These are phyloP conservation scores for Penicillium griseofulvum DNA, from an alignment of 2,329 filamentous ascomycete genomes.

Conservation along the genomic window DNA sequence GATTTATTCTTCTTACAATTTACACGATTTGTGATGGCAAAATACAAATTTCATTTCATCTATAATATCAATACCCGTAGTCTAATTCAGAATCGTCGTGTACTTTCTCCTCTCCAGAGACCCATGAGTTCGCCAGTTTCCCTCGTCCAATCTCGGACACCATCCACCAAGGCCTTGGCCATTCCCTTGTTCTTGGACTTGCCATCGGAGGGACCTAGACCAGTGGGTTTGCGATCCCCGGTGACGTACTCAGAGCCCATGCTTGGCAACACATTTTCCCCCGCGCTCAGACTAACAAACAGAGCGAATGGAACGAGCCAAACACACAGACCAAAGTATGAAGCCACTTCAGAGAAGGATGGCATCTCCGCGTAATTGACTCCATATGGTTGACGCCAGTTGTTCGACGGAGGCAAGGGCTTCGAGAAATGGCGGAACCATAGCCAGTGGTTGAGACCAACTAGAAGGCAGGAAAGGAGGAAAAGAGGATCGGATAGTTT, in stretches of 20 bases:
- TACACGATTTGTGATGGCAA: background rate
- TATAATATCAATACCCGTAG: slow-evolving; percentile 7
- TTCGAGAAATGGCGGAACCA: slow-evolving; percentile 96
- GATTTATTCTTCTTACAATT: background rate
- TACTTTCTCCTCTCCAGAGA: slow-evolving; percentile 59
- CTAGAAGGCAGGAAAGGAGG: slow-evolving; percentile 76
- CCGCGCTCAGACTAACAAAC: slow-evolving; percentile 90
- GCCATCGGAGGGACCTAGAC: slow-evolving; percentile 31
- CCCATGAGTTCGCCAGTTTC: slow-evolving; percentile 64
- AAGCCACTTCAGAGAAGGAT: slow-evolving; percentile 88
- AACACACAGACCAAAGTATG: slow-evolving; percentile 92
- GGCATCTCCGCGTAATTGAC: slow-evolving; percentile 57
- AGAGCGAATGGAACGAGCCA: slow-evolving; percentile 95
- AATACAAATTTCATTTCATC: background rate
- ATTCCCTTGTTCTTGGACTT: slow-evolving; percentile 56
- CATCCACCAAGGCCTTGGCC: slow-evolving; percentile 63
- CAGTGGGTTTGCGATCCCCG: slow-evolving; percentile 41
- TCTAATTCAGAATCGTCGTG: slow-evolving; percentile 44
- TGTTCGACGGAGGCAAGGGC: slow-evolving; percentile 43
- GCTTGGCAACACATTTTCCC: slow-evolving; percentile 89
- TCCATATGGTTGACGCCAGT: slow-evolving; percentile 40
- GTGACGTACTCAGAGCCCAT: slow-evolving; percentile 77
- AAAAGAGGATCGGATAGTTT: slow-evolving; percentile 86
- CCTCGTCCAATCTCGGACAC: slow-evolving; percentile 58
- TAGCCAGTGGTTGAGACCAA: slow-evolving; percentile 85